Evolutionary conservation across 176 grass and related monocot genomes (phyloP).

Genomic region (Lolium rigidum): DNA sequence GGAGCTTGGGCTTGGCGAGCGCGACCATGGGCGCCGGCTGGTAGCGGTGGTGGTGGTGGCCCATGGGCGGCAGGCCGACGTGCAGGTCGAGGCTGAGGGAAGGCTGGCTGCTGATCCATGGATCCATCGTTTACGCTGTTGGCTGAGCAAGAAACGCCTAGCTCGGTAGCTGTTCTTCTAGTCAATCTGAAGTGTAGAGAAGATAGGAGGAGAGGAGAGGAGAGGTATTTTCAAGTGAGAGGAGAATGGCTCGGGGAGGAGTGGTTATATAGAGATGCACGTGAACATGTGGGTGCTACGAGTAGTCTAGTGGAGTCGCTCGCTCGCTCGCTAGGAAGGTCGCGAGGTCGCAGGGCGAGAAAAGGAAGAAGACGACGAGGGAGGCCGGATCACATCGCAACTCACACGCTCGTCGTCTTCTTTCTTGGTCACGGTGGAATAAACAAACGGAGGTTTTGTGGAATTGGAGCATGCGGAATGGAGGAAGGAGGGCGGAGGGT

Average conservation of each 20-base stretch:
- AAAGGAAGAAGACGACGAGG: background rate
- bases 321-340: background rate
- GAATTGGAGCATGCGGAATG: conserved; percentile 53
- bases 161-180: background rate
- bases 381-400: background rate
- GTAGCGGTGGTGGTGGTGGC: conserved; percentile 24
- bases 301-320: background rate
- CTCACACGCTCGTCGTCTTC: conserved; percentile 32
- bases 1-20: conserved; percentile 50
- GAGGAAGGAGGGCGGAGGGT: background rate
- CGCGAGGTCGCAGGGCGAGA: background rate
- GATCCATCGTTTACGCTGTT: conserved; percentile 34
- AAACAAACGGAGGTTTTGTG: conserved; percentile 6
- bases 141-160: background rate
- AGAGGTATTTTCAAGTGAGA: conserved; percentile 6
- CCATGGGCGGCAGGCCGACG: conserved; percentile 53
- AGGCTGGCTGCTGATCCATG: conserved; percentile 65
- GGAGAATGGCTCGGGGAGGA: background rate
- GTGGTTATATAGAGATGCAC: conserved; percentile 38
- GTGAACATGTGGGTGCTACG: background rate
- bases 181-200: background rate
- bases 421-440: conserved; percentile 13
- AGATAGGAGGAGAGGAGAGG: background rate
- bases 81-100: conserved; percentile 73
- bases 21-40: conserved; percentile 20